These are phyloP conservation scores for Sporisorium iseilematis-ciliati DNA, from an alignment of 1,284 basidiomycete genomes.

Conservation along the genomic window DNA sequence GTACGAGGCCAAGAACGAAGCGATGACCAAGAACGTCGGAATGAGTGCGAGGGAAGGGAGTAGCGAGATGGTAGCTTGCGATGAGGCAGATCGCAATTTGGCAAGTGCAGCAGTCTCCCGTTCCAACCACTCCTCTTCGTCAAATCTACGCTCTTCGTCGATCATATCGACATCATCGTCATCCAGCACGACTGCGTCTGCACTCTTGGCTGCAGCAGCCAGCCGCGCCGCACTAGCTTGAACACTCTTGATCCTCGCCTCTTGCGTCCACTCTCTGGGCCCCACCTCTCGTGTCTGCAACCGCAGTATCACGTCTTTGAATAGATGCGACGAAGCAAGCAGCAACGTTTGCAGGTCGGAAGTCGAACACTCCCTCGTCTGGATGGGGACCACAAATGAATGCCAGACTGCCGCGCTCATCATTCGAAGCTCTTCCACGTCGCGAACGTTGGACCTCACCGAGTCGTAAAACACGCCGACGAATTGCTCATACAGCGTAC, in stretches of 20 bases:
- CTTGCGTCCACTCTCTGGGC: slow-evolving; percentile 56
- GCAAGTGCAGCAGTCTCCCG: slow-evolving; percentile 25
- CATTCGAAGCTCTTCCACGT: slow-evolving; percentile 56
- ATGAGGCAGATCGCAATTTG: slow-evolving; percentile 22
- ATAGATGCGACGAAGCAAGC: slow-evolving; percentile 34
- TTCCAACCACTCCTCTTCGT: slow-evolving; percentile 48
- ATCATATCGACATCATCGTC: slow-evolving; percentile 25
- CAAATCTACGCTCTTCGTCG: slow-evolving; percentile 45
- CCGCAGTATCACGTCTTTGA: slow-evolving; percentile 59
- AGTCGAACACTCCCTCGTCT: slow-evolving; percentile 38
- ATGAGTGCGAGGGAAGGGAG: slow-evolving; percentile 47
- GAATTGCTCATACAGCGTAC: slow-evolving; percentile 43
- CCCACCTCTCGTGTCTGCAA: slow-evolving; percentile 54
- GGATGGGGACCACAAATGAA: slow-evolving; percentile 52
- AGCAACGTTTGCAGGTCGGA: slow-evolving; percentile 45
- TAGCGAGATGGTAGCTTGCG: slow-evolving; percentile 33
- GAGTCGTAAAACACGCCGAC: slow-evolving; percentile 60
- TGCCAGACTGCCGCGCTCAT: slow-evolving; percentile 60
- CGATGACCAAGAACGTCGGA: slow-evolving; percentile 80
- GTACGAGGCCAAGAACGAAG: slow-evolving; percentile 85
- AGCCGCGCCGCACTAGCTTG: slow-evolving; percentile 37
- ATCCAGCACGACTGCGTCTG: not conserved
- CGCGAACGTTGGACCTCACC: slow-evolving; percentile 49
- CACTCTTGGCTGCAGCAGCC: slow-evolving; percentile 14
- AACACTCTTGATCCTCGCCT: slow-evolving; percentile 40